Evolutionary conservation across 306 rosid genomes (phyloP).

Genomic region (Begonia peltatifolia): DNA sequence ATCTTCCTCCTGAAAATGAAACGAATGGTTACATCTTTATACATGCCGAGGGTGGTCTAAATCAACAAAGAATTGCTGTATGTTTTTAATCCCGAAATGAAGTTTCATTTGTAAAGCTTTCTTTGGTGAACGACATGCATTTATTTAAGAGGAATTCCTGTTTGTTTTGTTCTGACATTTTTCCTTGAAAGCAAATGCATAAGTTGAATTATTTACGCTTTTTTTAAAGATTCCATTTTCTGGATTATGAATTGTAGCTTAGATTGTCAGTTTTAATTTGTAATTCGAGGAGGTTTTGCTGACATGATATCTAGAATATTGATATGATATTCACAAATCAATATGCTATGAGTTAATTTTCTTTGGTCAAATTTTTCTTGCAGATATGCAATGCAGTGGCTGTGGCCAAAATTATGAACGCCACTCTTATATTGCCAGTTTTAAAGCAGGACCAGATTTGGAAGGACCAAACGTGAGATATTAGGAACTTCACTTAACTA

Average conservation of each 20-base stretch:
- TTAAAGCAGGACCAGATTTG: slow-evolving; percentile 98
- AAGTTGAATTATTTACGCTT: too few species aligned
- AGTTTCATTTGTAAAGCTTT: too few species aligned
- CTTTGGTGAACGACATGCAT: neutral
- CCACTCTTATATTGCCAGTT: slow-evolving; percentile 92
- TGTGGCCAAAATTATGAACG: slow-evolving; percentile 94
- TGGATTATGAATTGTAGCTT: too few species aligned
- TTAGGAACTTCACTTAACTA: neutral
- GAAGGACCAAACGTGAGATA: slow-evolving; percentile 97
- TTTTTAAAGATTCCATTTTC: too few species aligned
- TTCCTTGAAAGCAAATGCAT: too few species aligned
- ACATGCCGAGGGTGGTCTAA: slow-evolving; percentile 95
- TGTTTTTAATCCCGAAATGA: slow-evolving; percentile 8
- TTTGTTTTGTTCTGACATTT: too few species aligned
- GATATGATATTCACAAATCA: too few species aligned
- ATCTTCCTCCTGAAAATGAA: slow-evolving; percentile 73
- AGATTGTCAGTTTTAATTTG: too few species aligned
- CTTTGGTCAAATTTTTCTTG: slow-evolving; percentile 7
- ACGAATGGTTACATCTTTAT: slow-evolving; percentile 89
- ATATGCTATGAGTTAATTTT: too few species aligned
- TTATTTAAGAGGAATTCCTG: too few species aligned
- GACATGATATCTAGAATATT: too few species aligned
- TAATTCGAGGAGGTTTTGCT: too few species aligned
- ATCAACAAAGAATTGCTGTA: slow-evolving; percentile 96
- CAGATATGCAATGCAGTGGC: slow-evolving; percentile 99